Percentiles rank a stretch among this genome's conserved stretches.
phyloP scores from a whole-genome alignment of 106 monocot species.

The Phalaenopsis equestris region DNA sequence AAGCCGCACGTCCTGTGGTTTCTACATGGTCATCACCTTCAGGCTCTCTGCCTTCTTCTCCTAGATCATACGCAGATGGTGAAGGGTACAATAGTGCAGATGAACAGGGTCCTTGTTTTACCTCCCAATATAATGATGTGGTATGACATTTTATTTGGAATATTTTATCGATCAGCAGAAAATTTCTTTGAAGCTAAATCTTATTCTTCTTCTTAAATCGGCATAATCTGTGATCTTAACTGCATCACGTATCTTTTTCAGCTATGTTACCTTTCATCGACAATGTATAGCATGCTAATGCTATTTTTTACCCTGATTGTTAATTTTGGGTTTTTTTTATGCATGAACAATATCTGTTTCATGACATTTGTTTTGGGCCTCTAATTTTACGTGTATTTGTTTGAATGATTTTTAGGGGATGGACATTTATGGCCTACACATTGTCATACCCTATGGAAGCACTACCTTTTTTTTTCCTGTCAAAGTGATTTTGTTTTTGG shows the following conservation, averaged over 20 bases:
- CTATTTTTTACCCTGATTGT: neutral
- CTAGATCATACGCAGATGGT: conserved; percentile 66
- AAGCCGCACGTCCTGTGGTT: conserved; percentile 40
- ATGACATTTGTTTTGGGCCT: neutral
- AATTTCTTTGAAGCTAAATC: neutral
- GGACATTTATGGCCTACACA: too few relatives aligned
- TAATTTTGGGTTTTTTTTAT: neutral
- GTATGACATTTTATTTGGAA: conserved; percentile 29
- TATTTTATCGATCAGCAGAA: neutral
- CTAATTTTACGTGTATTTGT: neutral
- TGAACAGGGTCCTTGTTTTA: conserved; percentile 74
- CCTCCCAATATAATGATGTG: conserved; percentile 61
- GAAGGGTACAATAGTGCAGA: conserved; percentile 99
- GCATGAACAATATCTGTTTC: neutral
- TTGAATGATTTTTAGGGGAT: neutral
- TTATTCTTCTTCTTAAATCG: neutral
- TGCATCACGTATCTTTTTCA: neutral
- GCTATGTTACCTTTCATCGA: neutral
- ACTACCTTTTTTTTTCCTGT: too few relatives aligned
- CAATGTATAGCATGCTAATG: neutral
- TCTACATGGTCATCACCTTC: conserved; percentile 40
- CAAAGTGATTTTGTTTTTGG: neutral
- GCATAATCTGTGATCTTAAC: neutral
- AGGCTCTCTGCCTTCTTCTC: conserved; percentile 73
- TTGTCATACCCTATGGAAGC: too few relatives aligned